Evolutionary conservation across 2,329 filamentous ascomycete genomes (phyloP).

Genomic region (Microdochium trichocladiopsis): DNA sequence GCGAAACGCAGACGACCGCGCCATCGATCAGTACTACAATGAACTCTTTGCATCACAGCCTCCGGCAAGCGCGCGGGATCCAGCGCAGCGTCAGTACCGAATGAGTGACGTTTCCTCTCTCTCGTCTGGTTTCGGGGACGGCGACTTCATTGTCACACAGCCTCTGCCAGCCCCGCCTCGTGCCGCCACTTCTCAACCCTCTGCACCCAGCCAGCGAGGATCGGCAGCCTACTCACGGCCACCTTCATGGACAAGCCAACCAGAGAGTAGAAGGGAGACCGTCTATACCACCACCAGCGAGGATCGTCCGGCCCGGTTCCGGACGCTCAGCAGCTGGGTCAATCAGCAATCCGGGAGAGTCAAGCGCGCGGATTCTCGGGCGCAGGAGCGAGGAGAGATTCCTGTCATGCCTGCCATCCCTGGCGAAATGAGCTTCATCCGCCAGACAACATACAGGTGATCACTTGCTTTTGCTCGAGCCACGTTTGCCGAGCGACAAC

Average conservation of each 20-base stretch:
- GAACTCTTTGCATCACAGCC: conserved; percentile 29
- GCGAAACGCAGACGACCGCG: conserved; percentile 8
- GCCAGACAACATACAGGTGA: conserved; percentile 14
- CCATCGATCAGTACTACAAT: conserved; percentile 29
- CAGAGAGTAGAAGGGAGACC: conserved; percentile 33
- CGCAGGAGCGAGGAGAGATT: conserved; percentile 17
- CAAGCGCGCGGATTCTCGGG: conserved; percentile 35
- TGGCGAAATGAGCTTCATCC: conserved; percentile 11
- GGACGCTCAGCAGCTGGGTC: conserved; percentile 56
- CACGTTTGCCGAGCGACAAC: neutral
- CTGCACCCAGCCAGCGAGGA: conserved; percentile 5
- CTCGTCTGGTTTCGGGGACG: conserved; percentile 59
- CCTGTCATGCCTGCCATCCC: conserved; percentile 17
- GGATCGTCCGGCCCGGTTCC: conserved; percentile 48
- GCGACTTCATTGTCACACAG: conserved; percentile 43
- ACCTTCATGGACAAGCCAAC: conserved; percentile 27
- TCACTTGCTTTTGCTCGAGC: neutral
- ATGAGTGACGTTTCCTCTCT: conserved; percentile 50
- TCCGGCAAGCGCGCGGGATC: conserved; percentile 26
- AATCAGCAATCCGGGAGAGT: conserved; percentile 53
- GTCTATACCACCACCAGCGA: conserved; percentile 46
- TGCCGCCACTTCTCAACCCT: conserved; percentile 2
- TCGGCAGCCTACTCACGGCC: conserved; percentile 13
- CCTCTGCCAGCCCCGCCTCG: conserved; percentile 9
- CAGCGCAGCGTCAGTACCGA: conserved; percentile 22